Evolutionary conservation across 2,329 filamentous ascomycete species (phyloP).

Genomic region (Neurospora sp.): DNA sequence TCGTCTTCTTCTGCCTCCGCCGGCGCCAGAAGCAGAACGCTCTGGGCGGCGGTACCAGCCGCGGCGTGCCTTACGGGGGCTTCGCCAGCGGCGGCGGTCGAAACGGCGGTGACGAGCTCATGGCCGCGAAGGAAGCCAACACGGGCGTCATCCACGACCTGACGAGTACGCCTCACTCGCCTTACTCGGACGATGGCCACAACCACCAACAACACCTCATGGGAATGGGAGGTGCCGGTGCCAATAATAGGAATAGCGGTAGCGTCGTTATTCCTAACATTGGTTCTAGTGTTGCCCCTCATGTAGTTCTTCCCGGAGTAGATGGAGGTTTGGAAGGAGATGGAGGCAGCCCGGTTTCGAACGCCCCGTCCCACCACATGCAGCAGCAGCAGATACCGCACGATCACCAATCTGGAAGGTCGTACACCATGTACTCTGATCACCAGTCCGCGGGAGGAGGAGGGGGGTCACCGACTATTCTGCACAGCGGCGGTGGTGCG

Average conservation of each 20-base stretch:
- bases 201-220: background rate
- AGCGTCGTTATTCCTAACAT: background rate
- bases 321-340: background rate
- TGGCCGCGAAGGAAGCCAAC: constrained; percentile 36
- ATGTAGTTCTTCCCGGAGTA: background rate
- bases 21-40: constrained; percentile 24
- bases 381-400: background rate
- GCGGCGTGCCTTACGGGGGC: constrained; percentile 15
- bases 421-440: constrained; percentile 26
- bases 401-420: constrained; percentile 10
- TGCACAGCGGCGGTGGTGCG: background rate
- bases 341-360: background rate
- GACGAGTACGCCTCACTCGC: constrained; percentile 27
- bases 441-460: constrained; percentile 6
- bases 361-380: constrained; percentile 2
- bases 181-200: constrained; percentile 33
- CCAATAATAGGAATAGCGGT: background rate
- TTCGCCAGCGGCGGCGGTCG: constrained; percentile 18
- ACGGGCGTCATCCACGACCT: constrained; percentile 23
- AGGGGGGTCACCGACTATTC: constrained; percentile 1
- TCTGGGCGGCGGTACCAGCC: background rate
- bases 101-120: constrained; percentile 25
- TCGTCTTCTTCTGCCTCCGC: constrained; percentile 34
- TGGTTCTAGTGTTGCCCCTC: background rate
- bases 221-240: background rate